Conservation (phyloP, 768 basidiomycete genomes). For the Mycena capillaripes region DNA sequence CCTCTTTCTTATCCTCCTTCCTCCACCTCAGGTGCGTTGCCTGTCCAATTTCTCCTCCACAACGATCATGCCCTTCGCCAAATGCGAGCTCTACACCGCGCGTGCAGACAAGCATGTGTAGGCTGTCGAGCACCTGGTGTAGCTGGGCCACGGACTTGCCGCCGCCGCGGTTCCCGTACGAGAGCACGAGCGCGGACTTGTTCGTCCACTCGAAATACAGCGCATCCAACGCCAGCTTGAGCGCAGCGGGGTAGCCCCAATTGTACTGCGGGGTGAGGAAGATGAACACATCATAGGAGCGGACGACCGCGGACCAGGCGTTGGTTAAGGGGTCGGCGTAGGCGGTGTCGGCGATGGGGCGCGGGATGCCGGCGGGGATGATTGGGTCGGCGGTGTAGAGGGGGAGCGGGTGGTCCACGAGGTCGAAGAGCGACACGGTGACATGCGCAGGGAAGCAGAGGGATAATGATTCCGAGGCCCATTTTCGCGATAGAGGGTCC, state of each 20-base stretch:
- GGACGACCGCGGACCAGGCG: constrained; percentile 49
- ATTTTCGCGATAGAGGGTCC: constrained; percentile 20
- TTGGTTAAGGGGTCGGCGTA: constrained; percentile 46
- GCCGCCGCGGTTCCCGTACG: constrained; percentile 53
- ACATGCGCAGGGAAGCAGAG: constrained; percentile 36
- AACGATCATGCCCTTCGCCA: constrained; percentile 5
- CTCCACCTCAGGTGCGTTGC: constrained; percentile 24
- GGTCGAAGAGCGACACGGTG: constrained; percentile 41
- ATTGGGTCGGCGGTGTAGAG: constrained; percentile 36
- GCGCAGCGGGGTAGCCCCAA: constrained; percentile 51
- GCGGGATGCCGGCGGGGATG: constrained; percentile 43
- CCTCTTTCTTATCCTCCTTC: constrained; percentile 28
- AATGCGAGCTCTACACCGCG: constrained; percentile 25
- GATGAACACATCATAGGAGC: constrained; percentile 44
- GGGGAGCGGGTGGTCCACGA: constrained; percentile 39
- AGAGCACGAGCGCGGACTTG: constrained; percentile 49
- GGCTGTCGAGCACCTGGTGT: constrained; percentile 41
- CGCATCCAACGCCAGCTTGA: constrained; percentile 57
- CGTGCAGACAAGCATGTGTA: constrained; percentile 26
- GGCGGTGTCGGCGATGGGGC: constrained; percentile 30
- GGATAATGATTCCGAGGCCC: constrained; percentile 7
- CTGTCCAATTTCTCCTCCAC: constrained; percentile 10
- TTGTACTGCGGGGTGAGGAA: constrained; percentile 58
- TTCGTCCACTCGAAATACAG: constrained; percentile 54
- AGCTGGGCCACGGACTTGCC: constrained; percentile 44